These are phyloP conservation scores for Rhodotorula sp. DNA, from an alignment of 1,284 basidiomycete genomes.

Conservation along the genomic window DNA sequence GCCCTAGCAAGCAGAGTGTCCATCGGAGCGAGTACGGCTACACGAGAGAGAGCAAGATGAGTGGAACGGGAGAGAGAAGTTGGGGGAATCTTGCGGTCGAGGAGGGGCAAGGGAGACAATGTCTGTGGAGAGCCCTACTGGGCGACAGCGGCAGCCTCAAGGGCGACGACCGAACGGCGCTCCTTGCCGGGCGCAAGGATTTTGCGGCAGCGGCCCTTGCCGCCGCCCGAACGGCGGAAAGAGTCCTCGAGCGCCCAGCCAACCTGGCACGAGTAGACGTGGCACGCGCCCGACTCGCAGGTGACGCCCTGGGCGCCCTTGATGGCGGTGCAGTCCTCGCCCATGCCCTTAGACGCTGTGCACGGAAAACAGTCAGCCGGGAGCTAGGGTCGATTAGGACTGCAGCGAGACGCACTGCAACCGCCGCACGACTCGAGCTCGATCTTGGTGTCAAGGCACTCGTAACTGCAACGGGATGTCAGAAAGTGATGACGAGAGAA, in stretches of 20 bases:
- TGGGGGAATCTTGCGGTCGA: neutral
- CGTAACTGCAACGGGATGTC: slow-evolving; percentile 43
- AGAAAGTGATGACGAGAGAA: neutral
- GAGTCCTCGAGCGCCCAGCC: slow-evolving; percentile 18
- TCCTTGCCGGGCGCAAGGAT: neutral
- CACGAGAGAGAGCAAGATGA: neutral
- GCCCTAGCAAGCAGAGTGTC: neutral
- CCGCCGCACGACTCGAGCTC: slow-evolving; percentile 65
- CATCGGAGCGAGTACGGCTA: too few species aligned
- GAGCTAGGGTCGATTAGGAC: neutral
- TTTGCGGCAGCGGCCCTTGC: slow-evolving; percentile 17
- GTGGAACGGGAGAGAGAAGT: neutral
- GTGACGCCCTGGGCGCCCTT: slow-evolving; percentile 66
- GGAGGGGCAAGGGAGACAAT: neutral
- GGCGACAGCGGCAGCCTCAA: neutral
- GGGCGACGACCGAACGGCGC: neutral
- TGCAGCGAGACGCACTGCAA: slow-evolving; percentile 52
- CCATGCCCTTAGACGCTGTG: slow-evolving; percentile 58
- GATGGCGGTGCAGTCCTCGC: slow-evolving; percentile 71
- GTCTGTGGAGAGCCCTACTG: neutral
- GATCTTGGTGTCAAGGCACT: slow-evolving; percentile 52
- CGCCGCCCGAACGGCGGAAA: slow-evolving; percentile 8
- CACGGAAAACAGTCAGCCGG: neutral
- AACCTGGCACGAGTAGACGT: slow-evolving; percentile 42
- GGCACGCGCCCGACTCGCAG: slow-evolving; percentile 39